Evolutionary conservation across 805 yeast genomes (phyloP).

Genomic region (Saturnispora serradocipensis): DNA sequence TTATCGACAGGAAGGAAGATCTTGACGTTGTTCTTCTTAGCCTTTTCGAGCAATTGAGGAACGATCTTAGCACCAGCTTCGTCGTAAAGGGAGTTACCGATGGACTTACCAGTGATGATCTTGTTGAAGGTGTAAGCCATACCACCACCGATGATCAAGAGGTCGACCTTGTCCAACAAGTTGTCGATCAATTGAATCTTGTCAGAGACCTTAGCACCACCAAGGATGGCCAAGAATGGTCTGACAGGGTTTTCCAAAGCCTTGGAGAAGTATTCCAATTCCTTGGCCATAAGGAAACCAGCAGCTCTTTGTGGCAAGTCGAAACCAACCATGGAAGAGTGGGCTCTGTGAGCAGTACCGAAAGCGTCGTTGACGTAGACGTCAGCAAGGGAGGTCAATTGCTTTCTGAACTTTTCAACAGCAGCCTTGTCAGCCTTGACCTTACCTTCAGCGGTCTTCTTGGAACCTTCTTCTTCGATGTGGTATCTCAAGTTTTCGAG

Average conservation of each 20-base stretch:
- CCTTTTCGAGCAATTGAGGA: conserved; percentile 86
- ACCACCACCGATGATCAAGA: conserved; percentile 97
- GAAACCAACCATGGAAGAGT: conserved; percentile 98
- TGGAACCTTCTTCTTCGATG: conserved; percentile 92
- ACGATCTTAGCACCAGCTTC: conserved; percentile 93
- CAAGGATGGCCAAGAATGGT: conserved; percentile 97
- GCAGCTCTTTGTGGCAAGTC: conserved; percentile 94
- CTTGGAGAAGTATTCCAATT: conserved; percentile 93
- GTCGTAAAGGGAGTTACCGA: conserved; percentile 90
- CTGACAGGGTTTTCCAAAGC: conserved; percentile 97
- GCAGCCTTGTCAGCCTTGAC: conserved; percentile 82
- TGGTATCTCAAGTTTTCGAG: conserved; percentile 98
- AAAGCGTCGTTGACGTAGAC: conserved; percentile 97
- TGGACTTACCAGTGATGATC: conserved; percentile 72
- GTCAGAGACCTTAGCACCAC: conserved; percentile 99
- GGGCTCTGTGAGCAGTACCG: conserved; percentile 99
- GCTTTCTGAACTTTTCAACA: conserved; percentile 81
- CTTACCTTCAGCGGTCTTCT: conserved; percentile 80
- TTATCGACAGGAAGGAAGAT: conserved; percentile 91
- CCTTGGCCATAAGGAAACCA: conserved; percentile 98
- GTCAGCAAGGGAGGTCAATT: conserved; percentile 88
- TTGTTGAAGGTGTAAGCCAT: conserved; percentile 99
- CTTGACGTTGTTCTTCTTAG: conserved; percentile 92
- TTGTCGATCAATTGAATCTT: conserved; percentile 98
- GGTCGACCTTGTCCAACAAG: conserved; percentile 90